Base-by-base conservation (phyloP, 148 eudicot species). In the Vaccinium macrocarpon region DNA sequence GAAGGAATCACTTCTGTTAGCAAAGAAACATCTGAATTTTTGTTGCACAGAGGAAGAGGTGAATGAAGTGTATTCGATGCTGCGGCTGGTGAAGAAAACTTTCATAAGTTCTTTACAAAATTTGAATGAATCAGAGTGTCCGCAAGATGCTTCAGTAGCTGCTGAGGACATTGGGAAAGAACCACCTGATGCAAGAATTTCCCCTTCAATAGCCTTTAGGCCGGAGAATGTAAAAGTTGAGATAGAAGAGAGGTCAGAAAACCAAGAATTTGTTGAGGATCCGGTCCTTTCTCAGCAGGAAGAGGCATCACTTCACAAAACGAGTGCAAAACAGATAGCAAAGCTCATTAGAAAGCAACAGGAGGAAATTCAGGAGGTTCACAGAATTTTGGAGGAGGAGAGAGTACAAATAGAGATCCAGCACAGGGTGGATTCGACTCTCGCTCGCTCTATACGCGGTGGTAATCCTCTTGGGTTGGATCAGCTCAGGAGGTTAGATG, bases 11-110 rank as follows among this genome's bases (percentile, higher is more conserved):
- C 88, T 96, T 55, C 73, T 27, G 12, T 83, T 91, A 82, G 98
- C 91, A 71, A 90, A 87, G 82, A 81, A 91, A 23, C 85, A 76
- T 76, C 75, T 93, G 89, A 84, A 88, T 76, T 93, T 93, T 71
- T 66, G 82, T 84, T 96, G 97, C 86, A 84, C 70, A 14, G 93
- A 90, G 80, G 88, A 87, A 62, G 94, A 94, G 80, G 93, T 86
- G 27, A 87, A 81, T 32, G 82, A 66, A 29, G 87, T 90, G 21
- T 90, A 89, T 86, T 78, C 78, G 10, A 93, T 87, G 90, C 56
- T 92, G 89, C 89, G 89, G 66, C 73, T 77, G 46, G 76, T 89
- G 74, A 91, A 88, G 90, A 88, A 88, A 87, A 86, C 59, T 80
- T 93, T 91, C 71, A 51, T 87, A 82, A 68, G 38, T 82, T 84